A percentile compares a stretch with the other conserved stretches of the same genome.
Conservation (phyloP, 495 filamentous ascomycete genomes). For the Ascobolus immersus region DNA sequence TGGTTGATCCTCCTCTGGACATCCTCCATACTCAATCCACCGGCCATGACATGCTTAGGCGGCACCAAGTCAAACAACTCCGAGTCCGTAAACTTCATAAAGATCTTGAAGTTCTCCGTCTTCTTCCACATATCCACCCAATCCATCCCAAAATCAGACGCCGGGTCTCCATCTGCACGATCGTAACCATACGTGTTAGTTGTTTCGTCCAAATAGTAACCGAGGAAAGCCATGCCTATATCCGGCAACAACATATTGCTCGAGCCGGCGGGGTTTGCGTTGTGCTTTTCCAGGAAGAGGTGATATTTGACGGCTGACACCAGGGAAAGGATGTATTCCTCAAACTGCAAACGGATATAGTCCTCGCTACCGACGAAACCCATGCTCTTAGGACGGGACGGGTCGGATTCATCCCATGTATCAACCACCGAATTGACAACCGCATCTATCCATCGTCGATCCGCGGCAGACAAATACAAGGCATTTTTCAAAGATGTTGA, state of each 20-base stretch:
- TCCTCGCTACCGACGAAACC: constrained; percentile 93
- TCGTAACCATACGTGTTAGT: too few relatives aligned
- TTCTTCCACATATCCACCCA: constrained; percentile 56
- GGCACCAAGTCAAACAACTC: constrained; percentile 86
- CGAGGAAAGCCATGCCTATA: constrained; percentile 17
- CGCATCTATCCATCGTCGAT: constrained; percentile 90
- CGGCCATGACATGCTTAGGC: constrained; percentile 76
- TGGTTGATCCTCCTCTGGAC: constrained; percentile 72
- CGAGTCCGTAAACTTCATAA: constrained; percentile 49
- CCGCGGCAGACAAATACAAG: constrained; percentile 56
- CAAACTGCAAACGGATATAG: constrained; percentile 90
- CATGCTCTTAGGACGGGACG: constrained; percentile 66
- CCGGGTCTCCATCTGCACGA: constrained; percentile 64
- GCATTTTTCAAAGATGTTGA: constrained; percentile 54
- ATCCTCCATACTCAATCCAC: constrained; percentile 85
- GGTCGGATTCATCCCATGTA: constrained; percentile 84
- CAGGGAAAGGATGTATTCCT: constrained; percentile 82
- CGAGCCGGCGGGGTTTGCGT: constrained; percentile 29
- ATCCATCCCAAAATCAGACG: constrained; percentile 50
- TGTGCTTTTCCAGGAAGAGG: constrained; percentile 40
- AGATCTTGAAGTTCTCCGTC: constrained; percentile 75
- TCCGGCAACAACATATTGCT: constrained; percentile 32
- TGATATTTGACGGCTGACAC: constrained; percentile 77
- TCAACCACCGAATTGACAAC: constrained; percentile 80
- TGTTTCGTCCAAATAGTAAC: background rate